Conservation (phyloP, 1,284 basidiomycete genomes). For the Hymenochaete sp. region DNA sequence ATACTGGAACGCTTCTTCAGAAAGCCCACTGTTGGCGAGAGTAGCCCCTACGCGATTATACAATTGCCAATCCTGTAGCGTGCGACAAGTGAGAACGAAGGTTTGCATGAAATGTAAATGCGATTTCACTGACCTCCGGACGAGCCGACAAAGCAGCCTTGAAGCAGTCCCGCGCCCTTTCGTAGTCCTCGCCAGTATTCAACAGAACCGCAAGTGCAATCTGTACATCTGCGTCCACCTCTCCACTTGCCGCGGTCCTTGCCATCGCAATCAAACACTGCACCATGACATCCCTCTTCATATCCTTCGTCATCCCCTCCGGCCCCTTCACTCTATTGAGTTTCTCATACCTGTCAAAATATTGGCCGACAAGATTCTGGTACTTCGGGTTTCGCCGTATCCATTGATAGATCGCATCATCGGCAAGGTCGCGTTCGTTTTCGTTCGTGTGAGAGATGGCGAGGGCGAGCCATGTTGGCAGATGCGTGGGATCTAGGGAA, state of each 20-base stretch:
- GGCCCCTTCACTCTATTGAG: no score
- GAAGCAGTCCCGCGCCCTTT: conserved; percentile 93
- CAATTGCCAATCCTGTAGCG: conserved; percentile 89
- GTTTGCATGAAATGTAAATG: neutral
- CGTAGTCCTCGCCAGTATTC: conserved; percentile 89
- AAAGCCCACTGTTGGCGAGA: conserved; percentile 84
- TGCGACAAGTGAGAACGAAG: no score
- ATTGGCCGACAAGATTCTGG: conserved; percentile 36
- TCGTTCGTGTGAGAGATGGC: conserved; percentile 94
- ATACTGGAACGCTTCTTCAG: conserved; percentile 80
- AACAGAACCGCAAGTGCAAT: conserved; percentile 91
- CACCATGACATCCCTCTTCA: conserved; percentile 32
- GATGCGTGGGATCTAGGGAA: conserved; percentile 68
- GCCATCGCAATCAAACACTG: conserved; percentile 57
- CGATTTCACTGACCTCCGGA: conserved; percentile 70
- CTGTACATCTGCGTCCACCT: conserved; percentile 90
- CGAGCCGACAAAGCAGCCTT: conserved; percentile 78
- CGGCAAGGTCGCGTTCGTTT: conserved; percentile 62
- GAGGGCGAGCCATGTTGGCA: conserved; percentile 85
- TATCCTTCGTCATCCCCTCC: conserved; percentile 33
- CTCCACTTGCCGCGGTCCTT: conserved; percentile 54
- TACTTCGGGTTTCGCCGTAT: conserved; percentile 54
- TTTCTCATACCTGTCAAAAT: conserved; percentile 27
- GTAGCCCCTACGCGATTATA: conserved; percentile 97
- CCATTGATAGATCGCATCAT: conserved; percentile 81